phyloP scores from a whole-genome alignment of 192 early-diverging fungal species.

The Mortierella claussenii region DNA sequence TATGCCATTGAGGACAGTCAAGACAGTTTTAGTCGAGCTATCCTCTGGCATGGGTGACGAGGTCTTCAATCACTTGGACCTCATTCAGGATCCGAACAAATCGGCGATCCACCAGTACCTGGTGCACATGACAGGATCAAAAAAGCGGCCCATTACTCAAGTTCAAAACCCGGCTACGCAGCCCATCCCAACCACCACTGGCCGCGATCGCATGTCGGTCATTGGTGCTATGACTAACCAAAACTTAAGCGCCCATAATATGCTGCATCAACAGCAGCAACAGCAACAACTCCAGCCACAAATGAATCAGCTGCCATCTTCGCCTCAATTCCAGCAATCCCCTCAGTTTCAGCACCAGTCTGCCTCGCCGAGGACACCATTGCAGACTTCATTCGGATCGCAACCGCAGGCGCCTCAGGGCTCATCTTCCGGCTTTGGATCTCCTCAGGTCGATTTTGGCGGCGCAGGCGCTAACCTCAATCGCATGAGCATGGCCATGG shows the following conservation, averaged over 20 bases:
- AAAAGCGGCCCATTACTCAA: slow-evolving; percentile 49
- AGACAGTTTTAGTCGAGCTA: slow-evolving; percentile 88
- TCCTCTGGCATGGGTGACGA: slow-evolving; percentile 71
- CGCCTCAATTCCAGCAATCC: slow-evolving; percentile 36
- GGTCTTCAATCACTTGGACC: slow-evolving; percentile 65
- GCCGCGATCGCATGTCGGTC: slow-evolving; percentile 22
- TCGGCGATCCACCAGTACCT: slow-evolving; percentile 77
- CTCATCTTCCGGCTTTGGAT: slow-evolving; percentile 4
- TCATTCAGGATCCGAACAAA: slow-evolving; percentile 70
- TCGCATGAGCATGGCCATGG: slow-evolving; percentile 26
- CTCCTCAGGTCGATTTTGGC: slow-evolving; percentile 10
- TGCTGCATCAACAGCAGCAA: slow-evolving; percentile 36
- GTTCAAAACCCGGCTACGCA: slow-evolving; percentile 20
- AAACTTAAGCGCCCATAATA: slow-evolving; percentile 16
- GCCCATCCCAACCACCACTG: slow-evolving; percentile 12
- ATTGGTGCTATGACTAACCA: slow-evolving; percentile 37
- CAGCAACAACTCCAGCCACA: slow-evolving; percentile 17
- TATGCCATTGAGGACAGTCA: slow-evolving; percentile 94
- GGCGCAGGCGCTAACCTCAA: slow-evolving; percentile 21
- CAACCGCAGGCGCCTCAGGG: slow-evolving; percentile 13
- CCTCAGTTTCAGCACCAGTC: slow-evolving; percentile 19
- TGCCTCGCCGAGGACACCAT: slow-evolving; percentile 16
- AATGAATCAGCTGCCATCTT: slow-evolving; percentile 9
- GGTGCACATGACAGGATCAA: slow-evolving; percentile 64
- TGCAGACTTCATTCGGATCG: slow-evolving; percentile 20